These are phyloP conservation scores for Hyphopichia burtonii DNA, from an alignment of 1,139 yeast species.

Conservation along the genomic window DNA sequence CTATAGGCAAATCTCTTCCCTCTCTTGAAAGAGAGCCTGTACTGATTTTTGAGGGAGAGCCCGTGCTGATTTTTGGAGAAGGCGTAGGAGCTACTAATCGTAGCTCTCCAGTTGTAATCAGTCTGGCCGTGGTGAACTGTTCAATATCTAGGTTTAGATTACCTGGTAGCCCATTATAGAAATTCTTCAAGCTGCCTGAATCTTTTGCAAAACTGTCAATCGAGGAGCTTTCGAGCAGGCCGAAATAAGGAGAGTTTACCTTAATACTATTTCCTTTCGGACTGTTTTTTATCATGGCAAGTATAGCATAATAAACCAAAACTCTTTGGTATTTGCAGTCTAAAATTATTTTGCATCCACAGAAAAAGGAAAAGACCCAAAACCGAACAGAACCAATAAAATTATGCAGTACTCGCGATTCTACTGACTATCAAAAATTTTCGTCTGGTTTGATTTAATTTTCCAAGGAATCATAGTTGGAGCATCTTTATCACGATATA, in stretches of 20 bases:
- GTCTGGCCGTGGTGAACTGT: background rate
- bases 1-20: too few species aligned
- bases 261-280: too few species aligned
- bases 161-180: background rate
- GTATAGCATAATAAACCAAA: too few species aligned
- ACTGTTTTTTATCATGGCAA: too few species aligned
- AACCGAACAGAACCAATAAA: background rate
- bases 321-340: too few species aligned
- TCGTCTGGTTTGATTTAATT: too few species aligned
- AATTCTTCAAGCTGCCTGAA: background rate
- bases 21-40: too few species aligned
- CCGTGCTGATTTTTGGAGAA: too few species aligned
- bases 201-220: background rate
- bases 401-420: background rate
- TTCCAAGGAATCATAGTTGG: too few species aligned
- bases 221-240: background rate
- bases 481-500: too few species aligned
- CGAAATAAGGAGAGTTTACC: background rate
- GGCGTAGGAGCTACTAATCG: background rate
- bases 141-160: conserved; percentile 1
- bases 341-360: conserved; percentile 9
- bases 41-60: too few species aligned
- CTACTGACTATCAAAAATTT: background rate
- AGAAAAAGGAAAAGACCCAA: conserved; percentile 1
- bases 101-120: background rate